Base-by-base conservation (phyloP, 345 rosid species). In the Limnanthes douglasii region DNA sequence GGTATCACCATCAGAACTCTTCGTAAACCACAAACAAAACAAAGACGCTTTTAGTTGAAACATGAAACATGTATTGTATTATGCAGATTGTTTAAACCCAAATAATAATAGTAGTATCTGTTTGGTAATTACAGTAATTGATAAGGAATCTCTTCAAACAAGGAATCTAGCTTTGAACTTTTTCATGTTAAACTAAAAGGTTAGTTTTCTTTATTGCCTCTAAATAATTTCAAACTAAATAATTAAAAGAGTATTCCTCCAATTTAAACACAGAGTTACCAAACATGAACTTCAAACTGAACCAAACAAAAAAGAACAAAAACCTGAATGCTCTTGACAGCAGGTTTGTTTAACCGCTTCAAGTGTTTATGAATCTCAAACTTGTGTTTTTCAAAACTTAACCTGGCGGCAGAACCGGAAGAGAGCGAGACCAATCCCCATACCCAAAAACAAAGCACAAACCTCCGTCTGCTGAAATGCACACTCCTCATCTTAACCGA, bases 331-430 rank as follows among this genome's bases (percentile, higher is more conserved):
- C 55, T 73, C 46, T 79, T 72, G 36, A 76, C 77, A 35, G 90
- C 66, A 11, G 86, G 68, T 60, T 88, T 88, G 68, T 88, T 88
- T 50, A 88, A 55, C 31, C 93, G 80, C 11, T 74, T 70, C 77
- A 88, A 65, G 61, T 74, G 97, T 51, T 73, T 83, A 47, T 70
- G 67, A 24, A 83, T 84, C 41, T 76, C 73, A 27, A 79, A 54
- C 34, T 59, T 76, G 56, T 68, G 93, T 57, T 39, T 76, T 46
- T 76, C 60, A 3, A 45, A 59, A n/a, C 75, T 49, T 34, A 72
- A 37, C 51, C 95, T 72, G 15, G 90, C 58, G 16, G 71, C 86
- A n/a, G n/a, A n/a, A n/a, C n/a, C n/a, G 42, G 32, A 63, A 4
- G 70, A 49, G 10, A 58, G 28, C 6, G 74, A 65, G 34, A 60